Conservation (phyloP, 805 yeast species). For the Hanseniaspora vineae region DNA sequence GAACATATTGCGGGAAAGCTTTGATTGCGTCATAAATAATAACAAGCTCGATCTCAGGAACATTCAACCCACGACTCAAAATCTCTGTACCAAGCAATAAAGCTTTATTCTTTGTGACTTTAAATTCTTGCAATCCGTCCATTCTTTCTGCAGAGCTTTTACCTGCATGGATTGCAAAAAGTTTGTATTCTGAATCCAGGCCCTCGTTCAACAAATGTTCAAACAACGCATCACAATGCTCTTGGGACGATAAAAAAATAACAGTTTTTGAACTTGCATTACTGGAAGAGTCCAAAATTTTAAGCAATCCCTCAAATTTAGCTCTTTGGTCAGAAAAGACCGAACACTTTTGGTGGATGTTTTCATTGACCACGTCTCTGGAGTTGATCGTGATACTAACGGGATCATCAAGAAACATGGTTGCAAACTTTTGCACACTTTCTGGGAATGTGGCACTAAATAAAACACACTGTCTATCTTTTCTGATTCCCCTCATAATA, state of each 20-base stretch:
- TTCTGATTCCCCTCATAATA: slow-evolving; percentile 62
- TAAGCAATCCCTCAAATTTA: slow-evolving; percentile 44
- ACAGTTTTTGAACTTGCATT: slow-evolving; percentile 39
- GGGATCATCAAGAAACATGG: slow-evolving; percentile 48
- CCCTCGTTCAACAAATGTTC: slow-evolving; percentile 34
- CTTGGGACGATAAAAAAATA: slow-evolving; percentile 80
- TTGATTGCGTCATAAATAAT: slow-evolving; percentile 73
- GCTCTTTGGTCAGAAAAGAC: slow-evolving; percentile 38
- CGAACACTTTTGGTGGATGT: slow-evolving; percentile 60
- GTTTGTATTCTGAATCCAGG: slow-evolving; percentile 16
- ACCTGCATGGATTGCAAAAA: slow-evolving; percentile 82
- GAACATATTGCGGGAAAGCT: slow-evolving; percentile 91
- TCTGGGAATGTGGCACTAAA: slow-evolving; percentile 92
- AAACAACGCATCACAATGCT: slow-evolving; percentile 63
- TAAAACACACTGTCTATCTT: slow-evolving; percentile 77
- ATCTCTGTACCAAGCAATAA: slow-evolving; percentile 84
- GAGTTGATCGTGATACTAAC: slow-evolving; percentile 72
- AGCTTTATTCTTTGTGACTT: slow-evolving; percentile 38
- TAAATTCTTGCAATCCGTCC: slow-evolving; percentile 57
- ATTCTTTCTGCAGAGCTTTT: slow-evolving; percentile 77
- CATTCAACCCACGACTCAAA: slow-evolving; percentile 91
- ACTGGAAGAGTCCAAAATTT: slow-evolving; percentile 26
- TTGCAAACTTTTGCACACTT: slow-evolving; percentile 64
- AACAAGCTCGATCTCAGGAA: slow-evolving; percentile 70
- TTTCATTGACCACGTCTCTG: slow-evolving; percentile 67